Conservation (phyloP, 768 basidiomycete species). For the Hydnomerulius pinastri region DNA sequence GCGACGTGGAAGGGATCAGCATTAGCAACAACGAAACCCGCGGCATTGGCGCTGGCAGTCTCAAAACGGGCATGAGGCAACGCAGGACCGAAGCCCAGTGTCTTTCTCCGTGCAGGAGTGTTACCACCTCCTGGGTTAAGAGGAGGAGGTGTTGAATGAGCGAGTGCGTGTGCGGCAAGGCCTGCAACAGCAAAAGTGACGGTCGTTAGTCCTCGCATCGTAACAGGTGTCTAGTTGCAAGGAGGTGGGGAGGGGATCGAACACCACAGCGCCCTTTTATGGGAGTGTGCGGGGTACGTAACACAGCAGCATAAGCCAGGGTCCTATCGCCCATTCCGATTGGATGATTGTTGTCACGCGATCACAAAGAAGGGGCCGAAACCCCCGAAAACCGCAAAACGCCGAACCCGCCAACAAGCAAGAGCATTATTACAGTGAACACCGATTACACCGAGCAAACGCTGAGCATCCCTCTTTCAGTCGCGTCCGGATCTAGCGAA, state of each 20-base stretch:
- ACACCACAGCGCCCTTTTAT: conserved; percentile 16
- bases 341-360: conserved; percentile 23
- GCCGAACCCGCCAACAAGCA: too few species aligned
- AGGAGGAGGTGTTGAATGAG: conserved; percentile 36
- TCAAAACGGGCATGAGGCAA: conserved; percentile 73
- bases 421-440: too few species aligned
- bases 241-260: not conserved
- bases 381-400: too few species aligned
- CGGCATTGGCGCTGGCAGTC: conserved; percentile 39
- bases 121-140: conserved; percentile 5
- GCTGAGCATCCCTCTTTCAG: too few species aligned
- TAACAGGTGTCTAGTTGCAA: too few species aligned
- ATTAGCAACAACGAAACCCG: conserved; percentile 43
- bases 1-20: conserved; percentile 65
- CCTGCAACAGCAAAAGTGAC: conserved; percentile 62
- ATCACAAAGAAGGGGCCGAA: not conserved
- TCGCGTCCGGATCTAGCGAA: too few species aligned
- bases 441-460: too few species aligned
- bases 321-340: conserved; percentile 9
- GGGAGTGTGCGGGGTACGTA: conserved; percentile 17
- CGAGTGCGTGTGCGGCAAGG: conserved; percentile 57
- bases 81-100: conserved; percentile 84
- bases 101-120: conserved; percentile 58
- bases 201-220: conserved; percentile 67
- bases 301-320: conserved; percentile 10